Evolutionary conservation across 305 asterid species (phyloP), one percentile per base, ranked within the genome.

Genomic region (Solanum hybrid): DNA sequence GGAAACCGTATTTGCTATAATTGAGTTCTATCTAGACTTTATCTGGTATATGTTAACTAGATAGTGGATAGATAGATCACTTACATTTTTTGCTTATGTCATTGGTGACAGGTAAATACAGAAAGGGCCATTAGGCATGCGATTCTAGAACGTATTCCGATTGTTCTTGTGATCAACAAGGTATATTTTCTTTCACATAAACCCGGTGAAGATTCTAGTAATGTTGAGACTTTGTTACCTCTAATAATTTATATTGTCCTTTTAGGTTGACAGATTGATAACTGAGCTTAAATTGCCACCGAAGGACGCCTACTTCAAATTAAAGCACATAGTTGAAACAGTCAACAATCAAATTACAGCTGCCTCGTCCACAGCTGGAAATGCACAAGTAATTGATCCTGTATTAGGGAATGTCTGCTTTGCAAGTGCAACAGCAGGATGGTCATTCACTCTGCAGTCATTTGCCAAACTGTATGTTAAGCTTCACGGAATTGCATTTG

Each of bases 41-140:
- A 39, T 72, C 70, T 24, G 36, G 29, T 90, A 85, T 31, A 85
- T 32, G 88, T 22, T 6, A 6, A 20, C 77, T 57, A 7, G 13
- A 85, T 51, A 85, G 77, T 57, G 41, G 12, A 85, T 51, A 85
- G 77, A 32, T 45, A 83, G 73, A 85, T 2, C 41, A 85, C 31
- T 85, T 57, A 51, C 32, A 57, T 20, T 85, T 57, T 27, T 85
- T 85, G 13, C 41, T 20, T 31, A 29, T 85, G 77, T 85, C 32
- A 85, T 31, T 82, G 81, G 89, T 88, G 89, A 91, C 94, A 97
- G 99, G 98, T 94, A 89, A 97, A 97, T 89, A 97, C 99, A 10
- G 99, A 97, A 94, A 95, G 99, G 91, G 99, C 99, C 27, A 97
- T 97, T 89, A 97, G 98, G 78, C 99, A 97, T 91, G 98, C 99